Percentiles rank a stretch among this genome's conserved stretches.
phyloP scores from a whole-genome alignment of 139 green algal species.

The Gonium pectorale region DNA sequence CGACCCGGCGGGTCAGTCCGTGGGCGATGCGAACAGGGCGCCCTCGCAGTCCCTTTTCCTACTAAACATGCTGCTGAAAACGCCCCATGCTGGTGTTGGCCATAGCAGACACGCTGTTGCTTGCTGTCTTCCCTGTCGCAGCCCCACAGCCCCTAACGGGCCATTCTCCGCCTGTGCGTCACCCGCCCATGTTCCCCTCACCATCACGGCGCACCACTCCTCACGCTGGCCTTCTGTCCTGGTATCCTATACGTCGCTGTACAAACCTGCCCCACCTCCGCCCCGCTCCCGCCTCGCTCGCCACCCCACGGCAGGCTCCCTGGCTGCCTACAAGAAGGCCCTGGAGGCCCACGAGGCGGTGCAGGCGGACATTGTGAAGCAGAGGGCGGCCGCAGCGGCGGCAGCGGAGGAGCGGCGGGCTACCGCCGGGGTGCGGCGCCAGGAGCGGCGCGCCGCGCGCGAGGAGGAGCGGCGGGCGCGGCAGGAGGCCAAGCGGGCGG shows the following conservation, averaged over 20 bases:
- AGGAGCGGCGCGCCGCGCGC: neutral
- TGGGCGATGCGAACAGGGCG: neutral
- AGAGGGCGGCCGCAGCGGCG: neutral
- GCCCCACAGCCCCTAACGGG: too few relatives aligned
- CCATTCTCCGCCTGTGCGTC: too few relatives aligned
- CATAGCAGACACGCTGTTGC: too few relatives aligned
- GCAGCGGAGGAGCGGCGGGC: neutral
- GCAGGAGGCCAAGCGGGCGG: conserved; percentile 14
- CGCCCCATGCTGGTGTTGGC: too few relatives aligned
- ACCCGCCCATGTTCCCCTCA: too few relatives aligned
- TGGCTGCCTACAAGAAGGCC: conserved; percentile 65
- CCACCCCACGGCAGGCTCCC: neutral
- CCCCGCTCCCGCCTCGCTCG: neutral
- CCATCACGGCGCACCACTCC: too few relatives aligned
- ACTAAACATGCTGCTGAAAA: too few relatives aligned
- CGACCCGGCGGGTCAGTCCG: conserved; percentile 73
- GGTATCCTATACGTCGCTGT: too few relatives aligned
- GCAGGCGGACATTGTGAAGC: conserved; percentile 23
- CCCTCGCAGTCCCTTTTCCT: too few relatives aligned
- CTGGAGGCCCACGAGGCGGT: conserved; percentile 59
- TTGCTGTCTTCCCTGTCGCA: too few relatives aligned
- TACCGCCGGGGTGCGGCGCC: neutral
- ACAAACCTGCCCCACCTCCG: too few relatives aligned
- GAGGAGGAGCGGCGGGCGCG: neutral
- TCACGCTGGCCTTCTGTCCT: too few relatives aligned